Evolutionary conservation across 2,329 filamentous ascomycete species (phyloP).

Genomic region (Monosporascus sp.): DNA sequence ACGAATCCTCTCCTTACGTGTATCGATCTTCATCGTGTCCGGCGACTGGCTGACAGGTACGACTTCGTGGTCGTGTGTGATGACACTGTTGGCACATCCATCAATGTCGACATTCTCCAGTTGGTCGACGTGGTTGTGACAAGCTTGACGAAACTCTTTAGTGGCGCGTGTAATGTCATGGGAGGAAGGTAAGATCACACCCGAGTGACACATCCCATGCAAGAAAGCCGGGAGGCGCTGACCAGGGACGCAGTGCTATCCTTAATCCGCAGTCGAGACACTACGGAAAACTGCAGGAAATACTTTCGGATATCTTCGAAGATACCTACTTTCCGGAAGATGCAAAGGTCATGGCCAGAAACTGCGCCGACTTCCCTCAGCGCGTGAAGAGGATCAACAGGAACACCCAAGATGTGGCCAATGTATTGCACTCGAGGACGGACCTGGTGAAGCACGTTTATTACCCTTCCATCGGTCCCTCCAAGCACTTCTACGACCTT

Average conservation of each 20-base stretch:
- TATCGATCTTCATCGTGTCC: background rate
- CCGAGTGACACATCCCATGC: background rate
- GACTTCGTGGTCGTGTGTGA: background rate
- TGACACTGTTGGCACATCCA: background rate
- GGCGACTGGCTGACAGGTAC: background rate
- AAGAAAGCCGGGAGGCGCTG: background rate
- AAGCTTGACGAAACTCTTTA: background rate
- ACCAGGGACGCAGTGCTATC: background rate
- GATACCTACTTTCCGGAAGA: background rate
- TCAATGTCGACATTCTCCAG: background rate
- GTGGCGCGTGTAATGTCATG: background rate
- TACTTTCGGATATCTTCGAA: background rate
- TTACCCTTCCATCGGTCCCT: background rate
- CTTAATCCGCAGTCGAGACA: background rate
- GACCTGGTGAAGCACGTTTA: background rate
- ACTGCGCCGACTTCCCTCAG: background rate
- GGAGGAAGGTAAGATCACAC: background rate
- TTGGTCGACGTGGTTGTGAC: background rate
- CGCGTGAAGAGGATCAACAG: background rate
- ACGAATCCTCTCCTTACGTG: background rate
- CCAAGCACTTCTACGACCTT: background rate
- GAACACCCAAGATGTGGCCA: background rate
- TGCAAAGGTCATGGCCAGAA: background rate
- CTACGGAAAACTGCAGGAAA: background rate
- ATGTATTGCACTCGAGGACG: background rate